These are phyloP conservation scores for Arachis stenosperma DNA, from an alignment of 306 rosid species.

Conservation along the genomic window DNA sequence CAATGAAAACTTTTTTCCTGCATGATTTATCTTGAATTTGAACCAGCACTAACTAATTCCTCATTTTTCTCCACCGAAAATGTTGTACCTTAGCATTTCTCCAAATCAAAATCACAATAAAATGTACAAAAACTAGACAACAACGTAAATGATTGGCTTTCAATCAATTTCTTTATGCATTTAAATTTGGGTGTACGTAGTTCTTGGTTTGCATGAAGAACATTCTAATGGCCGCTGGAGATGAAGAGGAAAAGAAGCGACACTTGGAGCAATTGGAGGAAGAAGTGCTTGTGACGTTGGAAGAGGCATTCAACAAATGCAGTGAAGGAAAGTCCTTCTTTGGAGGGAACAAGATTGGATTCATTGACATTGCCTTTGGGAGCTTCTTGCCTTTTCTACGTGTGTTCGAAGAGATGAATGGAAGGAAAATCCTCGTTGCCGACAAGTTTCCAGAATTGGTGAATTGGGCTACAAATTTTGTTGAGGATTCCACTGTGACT, in stretches of 20 bases:
- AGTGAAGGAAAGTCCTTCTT: conserved; percentile 62
- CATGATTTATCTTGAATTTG: no score
- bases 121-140: no score
- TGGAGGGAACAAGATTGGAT: conserved; percentile 63
- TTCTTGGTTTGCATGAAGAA: conserved; percentile 25
- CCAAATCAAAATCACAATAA: no score
- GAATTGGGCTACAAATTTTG: conserved; percentile 54
- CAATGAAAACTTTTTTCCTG: no score
- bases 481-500: conserved; percentile 49
- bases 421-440: conserved; percentile 45
- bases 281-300: conserved; percentile 47
- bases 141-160: not conserved
- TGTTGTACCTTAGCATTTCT: no score
- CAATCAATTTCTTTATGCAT: not conserved
- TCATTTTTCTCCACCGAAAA: no score
- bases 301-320: conserved; percentile 46
- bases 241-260: conserved; percentile 55
- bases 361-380: conserved; percentile 60
- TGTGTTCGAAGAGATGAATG: conserved; percentile 43
- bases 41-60: no score
- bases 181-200: conserved; percentile 41
- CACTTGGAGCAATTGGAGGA: conserved; percentile 36
- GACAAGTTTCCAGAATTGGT: conserved; percentile 43
- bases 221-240: conserved; percentile 19
- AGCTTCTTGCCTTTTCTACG: conserved; percentile 41